Evolutionary conservation across 176 grass and related monocot species (phyloP), one percentile per base, ranked within the genome.

Genomic region (Metroxylon sagu): DNA sequence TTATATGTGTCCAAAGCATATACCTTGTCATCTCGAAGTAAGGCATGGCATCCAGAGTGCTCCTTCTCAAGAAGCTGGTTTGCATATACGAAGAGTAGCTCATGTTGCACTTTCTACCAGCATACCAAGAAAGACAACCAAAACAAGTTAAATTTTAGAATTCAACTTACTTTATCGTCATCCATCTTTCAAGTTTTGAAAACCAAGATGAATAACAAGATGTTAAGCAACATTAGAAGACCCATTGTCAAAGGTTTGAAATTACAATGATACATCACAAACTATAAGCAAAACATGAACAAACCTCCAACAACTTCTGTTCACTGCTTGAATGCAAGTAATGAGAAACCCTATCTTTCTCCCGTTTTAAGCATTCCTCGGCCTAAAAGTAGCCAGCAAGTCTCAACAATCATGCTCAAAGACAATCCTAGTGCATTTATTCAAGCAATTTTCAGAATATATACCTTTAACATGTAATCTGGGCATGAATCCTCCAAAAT

Each of bases 401-500:
- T 43, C 7, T 43, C 1, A 10, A 43, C 10, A 43, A 43, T 43
- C 8, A 43, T 43, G 35, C 35, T 43, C 35, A 43, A 14, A 43
- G 8, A 43, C 35, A 14, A 43, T 12, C 0, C 35, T 7, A 8
- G 6, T 43, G 7, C 12, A 43, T 43, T 14, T 43, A 10, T 14
- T 43, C 35, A 43, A 43, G 35, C 35, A 43, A 43, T 12, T 43
- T 43, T 43, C 35, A 43, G 35, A 43, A 43, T 12, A 12, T 12
- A 10, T 83, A 99, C 94, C 82, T 99, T 99, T 39, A 93, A 81
- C 88, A 98, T 85, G 61, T 99, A 93, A 63, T 99, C 88, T 29
- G 85, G 94, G 57, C 84, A 99, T 59, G 88, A 89, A 68, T 99
- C 94, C 72, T 99, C 94, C 19, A 83, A 55, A 67, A 99, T 86